A percentile compares a stretch with the other conserved stretches of the same genome.
phyloP scores from a whole-genome alignment of 1,284 basidiomycete genomes.

The Fomitopsis betulina region DNA sequence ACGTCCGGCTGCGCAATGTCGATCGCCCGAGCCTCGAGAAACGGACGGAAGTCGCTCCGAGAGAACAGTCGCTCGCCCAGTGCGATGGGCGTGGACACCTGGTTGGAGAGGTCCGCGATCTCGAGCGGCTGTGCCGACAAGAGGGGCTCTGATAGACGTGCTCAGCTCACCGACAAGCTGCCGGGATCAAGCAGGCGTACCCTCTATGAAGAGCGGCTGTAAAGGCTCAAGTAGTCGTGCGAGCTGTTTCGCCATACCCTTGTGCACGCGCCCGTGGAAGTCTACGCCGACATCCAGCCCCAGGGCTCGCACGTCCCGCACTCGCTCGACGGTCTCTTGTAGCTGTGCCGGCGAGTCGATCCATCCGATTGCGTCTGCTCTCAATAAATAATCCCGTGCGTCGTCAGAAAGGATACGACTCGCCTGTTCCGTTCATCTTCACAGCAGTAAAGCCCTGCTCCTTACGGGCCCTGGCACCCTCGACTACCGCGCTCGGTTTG shows the following conservation, averaged over 20 bases:
- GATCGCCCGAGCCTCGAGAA: constrained; percentile 62
- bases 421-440: constrained; percentile 73
- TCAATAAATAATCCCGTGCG: no score
- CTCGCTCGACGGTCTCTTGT: constrained; percentile 54
- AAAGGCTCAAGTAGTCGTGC: constrained; percentile 63
- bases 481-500: constrained; percentile 57
- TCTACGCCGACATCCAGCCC: constrained; percentile 66
- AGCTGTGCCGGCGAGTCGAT: constrained; percentile 49
- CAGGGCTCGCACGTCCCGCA: constrained; percentile 58
- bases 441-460: constrained; percentile 73
- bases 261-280: constrained; percentile 66
- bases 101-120: constrained; percentile 58
- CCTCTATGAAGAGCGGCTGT: constrained; percentile 71
- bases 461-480: constrained; percentile 58
- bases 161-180: neutral
- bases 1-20: constrained; percentile 79
- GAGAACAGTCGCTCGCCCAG: constrained; percentile 72
- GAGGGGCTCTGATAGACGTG: constrained; percentile 46
- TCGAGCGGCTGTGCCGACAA: constrained; percentile 66
- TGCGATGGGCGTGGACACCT: constrained; percentile 64
- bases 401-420: constrained; percentile 1
- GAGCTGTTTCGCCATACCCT: constrained; percentile 76
- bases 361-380: constrained; percentile 39
- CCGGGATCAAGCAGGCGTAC: constrained; percentile 18
- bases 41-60: constrained; percentile 67